These are phyloP conservation scores for Triglochin maritima DNA, from an alignment of 106 monocot genomes.

Conservation along the genomic window DNA sequence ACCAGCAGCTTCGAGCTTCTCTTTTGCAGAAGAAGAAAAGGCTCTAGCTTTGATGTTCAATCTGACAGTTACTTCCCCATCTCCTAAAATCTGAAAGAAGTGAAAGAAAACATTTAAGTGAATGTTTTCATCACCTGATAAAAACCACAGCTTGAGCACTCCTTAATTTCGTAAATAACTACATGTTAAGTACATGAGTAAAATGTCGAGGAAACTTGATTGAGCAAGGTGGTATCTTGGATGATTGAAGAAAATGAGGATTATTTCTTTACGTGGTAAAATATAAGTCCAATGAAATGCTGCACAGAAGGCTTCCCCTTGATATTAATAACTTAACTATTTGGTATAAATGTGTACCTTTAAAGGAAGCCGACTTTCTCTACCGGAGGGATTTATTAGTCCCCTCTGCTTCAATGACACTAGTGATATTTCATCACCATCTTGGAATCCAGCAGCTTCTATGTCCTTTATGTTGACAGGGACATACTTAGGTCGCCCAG, in stretches of 20 bases:
- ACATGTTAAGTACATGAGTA: no score
- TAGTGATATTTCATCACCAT: constrained; percentile 89
- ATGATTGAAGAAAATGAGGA: no score
- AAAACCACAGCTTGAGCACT: no score
- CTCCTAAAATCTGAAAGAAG: constrained; percentile 4
- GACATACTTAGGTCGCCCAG: constrained; percentile 83
- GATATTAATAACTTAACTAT: background rate
- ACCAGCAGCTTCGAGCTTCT: constrained; percentile 75
- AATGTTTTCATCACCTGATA: no score
- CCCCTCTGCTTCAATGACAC: constrained; percentile 70
- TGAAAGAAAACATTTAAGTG: background rate
- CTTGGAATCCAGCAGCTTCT: constrained; percentile 62
- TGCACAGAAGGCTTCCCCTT: no score
- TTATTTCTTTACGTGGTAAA: no score
- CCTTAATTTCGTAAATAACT: no score
- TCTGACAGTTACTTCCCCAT: constrained; percentile 30
- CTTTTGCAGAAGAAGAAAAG: constrained; percentile 60
- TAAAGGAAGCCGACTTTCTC: constrained; percentile 77
- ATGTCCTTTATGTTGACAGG: constrained; percentile 85
- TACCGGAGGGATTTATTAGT: constrained; percentile 93
- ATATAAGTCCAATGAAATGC: no score
- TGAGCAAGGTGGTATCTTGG: no score
- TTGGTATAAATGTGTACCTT: constrained; percentile 34
- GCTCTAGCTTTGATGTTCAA: constrained; percentile 74
- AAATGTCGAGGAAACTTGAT: no score